Conservation (phyloP, 176 grass and related monocot genomes). For the Oryza rufipogon region DNA sequence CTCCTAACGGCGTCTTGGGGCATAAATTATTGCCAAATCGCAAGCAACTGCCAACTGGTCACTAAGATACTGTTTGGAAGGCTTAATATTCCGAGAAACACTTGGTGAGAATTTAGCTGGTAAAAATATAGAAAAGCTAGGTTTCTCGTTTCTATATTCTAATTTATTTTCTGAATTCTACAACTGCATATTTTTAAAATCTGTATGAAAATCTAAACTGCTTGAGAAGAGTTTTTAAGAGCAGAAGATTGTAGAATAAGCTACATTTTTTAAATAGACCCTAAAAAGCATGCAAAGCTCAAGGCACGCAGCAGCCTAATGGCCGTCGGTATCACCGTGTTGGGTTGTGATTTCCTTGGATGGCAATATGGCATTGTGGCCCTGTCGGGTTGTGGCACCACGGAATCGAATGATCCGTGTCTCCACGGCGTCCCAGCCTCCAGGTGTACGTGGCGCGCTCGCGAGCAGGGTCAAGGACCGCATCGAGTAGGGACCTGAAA, state of each 20-base stretch:
- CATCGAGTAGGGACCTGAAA: slow-evolving; percentile 28
- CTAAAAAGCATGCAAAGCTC: neutral
- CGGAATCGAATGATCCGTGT: neutral
- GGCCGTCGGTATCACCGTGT: slow-evolving; percentile 15
- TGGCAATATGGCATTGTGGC: neutral
- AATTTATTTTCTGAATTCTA: no score
- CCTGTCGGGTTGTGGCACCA: neutral
- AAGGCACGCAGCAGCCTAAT: neutral
- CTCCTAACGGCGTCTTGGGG: neutral
- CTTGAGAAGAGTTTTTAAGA: no score
- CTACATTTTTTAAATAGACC: no score
- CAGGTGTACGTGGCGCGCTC: slow-evolving; percentile 7
- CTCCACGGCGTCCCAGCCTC: neutral
- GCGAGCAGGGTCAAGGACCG: neutral
- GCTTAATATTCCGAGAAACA: no score
- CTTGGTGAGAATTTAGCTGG: no score
- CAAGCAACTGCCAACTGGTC: no score
- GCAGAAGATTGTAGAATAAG: no score
- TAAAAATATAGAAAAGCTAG: no score
- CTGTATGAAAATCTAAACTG: no score
- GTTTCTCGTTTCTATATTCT: no score
- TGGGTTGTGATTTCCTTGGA: neutral
- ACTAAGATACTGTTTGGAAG: no score
- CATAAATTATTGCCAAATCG: neutral
- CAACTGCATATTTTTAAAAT: no score